A percentile compares a stretch with the other conserved stretches of the same genome.
These are phyloP conservation scores for Neonectria faginata DNA, from an alignment of 2,329 filamentous ascomycete genomes.

Conservation along the genomic window DNA sequence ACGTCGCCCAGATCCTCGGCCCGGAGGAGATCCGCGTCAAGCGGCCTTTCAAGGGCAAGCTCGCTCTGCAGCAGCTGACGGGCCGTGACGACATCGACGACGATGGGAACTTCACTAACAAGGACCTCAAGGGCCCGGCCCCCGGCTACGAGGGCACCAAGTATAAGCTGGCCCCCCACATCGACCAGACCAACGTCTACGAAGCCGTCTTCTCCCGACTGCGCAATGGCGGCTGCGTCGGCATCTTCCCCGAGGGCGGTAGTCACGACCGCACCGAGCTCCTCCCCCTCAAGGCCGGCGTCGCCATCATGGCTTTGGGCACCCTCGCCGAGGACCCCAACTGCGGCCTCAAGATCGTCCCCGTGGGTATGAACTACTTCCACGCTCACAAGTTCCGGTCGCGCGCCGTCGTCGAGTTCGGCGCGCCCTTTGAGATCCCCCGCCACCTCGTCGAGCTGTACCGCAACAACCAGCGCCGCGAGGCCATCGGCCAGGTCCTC, in stretches of 20 bases:
- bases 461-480: conserved; percentile 82
- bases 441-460: conserved; percentile 87
- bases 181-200: conserved; percentile 94
- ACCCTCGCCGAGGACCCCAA: conserved; percentile 86
- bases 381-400: conserved; percentile 98
- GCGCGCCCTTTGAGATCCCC: conserved; percentile 87
- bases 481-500: conserved; percentile 86
- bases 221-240: conserved; percentile 86
- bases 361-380: conserved; percentile 99
- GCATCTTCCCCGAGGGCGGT: conserved; percentile 96
- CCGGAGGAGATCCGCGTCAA: conserved; percentile 87
- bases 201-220: conserved; percentile 90
- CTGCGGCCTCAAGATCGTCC: conserved; percentile 93
- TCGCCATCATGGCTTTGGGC: conserved; percentile 97
- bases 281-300: conserved; percentile 92
- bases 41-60: conserved; percentile 83
- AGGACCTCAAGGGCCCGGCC: conserved; percentile 63
- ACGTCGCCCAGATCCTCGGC: conserved; percentile 84
- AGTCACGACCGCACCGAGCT: conserved; percentile 95
- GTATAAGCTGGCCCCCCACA: conserved; percentile 90
- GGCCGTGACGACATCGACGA: conserved; percentile 79
- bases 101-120: conserved; percentile 71
- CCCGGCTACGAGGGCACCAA: conserved; percentile 80
- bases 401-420: conserved; percentile 94
- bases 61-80: conserved; percentile 84